phyloP scores from a whole-genome alignment of 306 rosid genomes.

The Carpinus fangiana region DNA sequence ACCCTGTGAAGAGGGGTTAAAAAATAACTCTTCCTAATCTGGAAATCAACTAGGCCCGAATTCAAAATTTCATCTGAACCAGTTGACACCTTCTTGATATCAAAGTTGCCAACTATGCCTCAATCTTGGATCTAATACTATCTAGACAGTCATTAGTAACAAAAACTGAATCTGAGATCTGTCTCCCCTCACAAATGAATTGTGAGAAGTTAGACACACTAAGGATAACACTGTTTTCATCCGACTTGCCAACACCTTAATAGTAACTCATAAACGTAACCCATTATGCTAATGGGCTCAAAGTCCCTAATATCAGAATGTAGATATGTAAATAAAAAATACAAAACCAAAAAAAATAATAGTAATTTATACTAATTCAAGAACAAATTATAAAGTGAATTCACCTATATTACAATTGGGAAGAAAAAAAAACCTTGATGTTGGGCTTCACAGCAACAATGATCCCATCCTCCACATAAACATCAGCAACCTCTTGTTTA shows the following conservation, averaged over 20 bases:
- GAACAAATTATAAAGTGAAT: background rate
- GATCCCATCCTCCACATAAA: constrained; percentile 77
- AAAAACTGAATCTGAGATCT: background rate
- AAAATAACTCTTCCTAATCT: too few relatives aligned
- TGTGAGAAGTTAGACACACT: background rate
- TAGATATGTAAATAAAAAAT: background rate
- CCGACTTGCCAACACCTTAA: background rate
- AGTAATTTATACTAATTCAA: background rate
- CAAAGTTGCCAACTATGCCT: background rate
- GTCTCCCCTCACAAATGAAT: background rate
- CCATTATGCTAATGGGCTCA: background rate
- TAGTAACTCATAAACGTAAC: too few relatives aligned
- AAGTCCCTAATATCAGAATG: background rate
- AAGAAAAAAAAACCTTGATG: constrained; percentile 42
- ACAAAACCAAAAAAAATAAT: too few relatives aligned
- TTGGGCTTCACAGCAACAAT: constrained; percentile 70
- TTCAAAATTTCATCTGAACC: background rate
- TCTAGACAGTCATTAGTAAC: background rate
- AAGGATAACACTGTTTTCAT: background rate
- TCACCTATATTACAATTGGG: background rate
- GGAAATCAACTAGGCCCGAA: background rate
- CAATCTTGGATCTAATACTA: background rate
- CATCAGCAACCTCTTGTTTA: constrained; percentile 74
- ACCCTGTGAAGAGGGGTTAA: background rate
- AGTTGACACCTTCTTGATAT: background rate